A percentile compares a stretch with the other conserved stretches of the same genome.
Conservation (phyloP, 306 rosid genomes). For the Fragaria ananassa region DNA sequence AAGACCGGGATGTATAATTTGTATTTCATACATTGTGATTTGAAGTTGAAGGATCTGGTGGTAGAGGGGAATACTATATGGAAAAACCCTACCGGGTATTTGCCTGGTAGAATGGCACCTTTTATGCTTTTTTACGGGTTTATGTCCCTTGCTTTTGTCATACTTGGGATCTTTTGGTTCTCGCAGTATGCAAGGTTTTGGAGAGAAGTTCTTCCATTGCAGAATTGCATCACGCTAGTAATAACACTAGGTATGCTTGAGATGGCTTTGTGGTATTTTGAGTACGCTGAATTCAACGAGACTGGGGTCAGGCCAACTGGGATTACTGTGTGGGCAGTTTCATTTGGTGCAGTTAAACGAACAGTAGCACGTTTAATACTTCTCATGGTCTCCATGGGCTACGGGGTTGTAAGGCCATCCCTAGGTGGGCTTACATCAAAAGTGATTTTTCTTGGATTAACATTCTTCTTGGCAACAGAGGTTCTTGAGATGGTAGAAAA, state of each 20-base stretch:
- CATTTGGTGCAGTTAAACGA: slow-evolving; percentile 77
- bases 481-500: slow-evolving; percentile 93
- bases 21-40: slow-evolving; percentile 92
- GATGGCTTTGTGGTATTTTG: slow-evolving; percentile 92
- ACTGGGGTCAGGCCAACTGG: slow-evolving; percentile 90
- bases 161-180: slow-evolving; percentile 91
- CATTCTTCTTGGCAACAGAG: slow-evolving; percentile 91
- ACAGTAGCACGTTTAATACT: slow-evolving; percentile 80
- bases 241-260: slow-evolving; percentile 96
- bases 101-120: slow-evolving; percentile 99
- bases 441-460: slow-evolving; percentile 82
- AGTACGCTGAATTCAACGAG: slow-evolving; percentile 86
- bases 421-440: slow-evolving; percentile 94
- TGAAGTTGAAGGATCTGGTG: slow-evolving; percentile 60
- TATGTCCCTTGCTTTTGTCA: slow-evolving; percentile 84
- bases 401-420: slow-evolving; percentile 95
- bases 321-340: slow-evolving; percentile 87
- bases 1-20: slow-evolving; percentile 95
- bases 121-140: slow-evolving; percentile 77
- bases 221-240: slow-evolving; percentile 87
- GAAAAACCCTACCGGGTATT: slow-evolving; percentile 88
- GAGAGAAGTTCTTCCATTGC: slow-evolving; percentile 84
- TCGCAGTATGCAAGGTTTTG: slow-evolving; percentile 86
- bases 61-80: slow-evolving; percentile 90
- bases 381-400: slow-evolving; percentile 90